Base-by-base conservation (phyloP, 2,329 filamentous ascomycete genomes). In the Diaporthe caulivora region DNA sequence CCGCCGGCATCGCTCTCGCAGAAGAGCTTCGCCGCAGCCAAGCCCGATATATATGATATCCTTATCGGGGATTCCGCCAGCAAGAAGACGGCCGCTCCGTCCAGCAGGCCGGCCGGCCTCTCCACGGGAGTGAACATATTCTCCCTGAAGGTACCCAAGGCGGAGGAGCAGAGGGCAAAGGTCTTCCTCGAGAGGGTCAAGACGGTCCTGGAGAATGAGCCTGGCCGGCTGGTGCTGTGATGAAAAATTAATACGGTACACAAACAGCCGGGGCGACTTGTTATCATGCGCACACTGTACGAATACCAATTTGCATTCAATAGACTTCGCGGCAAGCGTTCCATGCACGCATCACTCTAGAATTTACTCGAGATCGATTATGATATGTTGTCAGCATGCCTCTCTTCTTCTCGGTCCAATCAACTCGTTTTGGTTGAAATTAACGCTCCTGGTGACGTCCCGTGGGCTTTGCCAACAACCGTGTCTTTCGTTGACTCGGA, bases 101-200 rank as follows among this genome's bases (percentile, higher is more conserved):
- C 78, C 53, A 78, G 86, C 29, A 80, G 84, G 31, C 84, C 87
- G 4, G 86, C 87, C 7, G 79, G 89, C 17, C 87, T 74, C 51
- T 72, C 87, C 9, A 85, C 86, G 3, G 89, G 92, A 18, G 85
- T 90, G 71, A 97, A 97, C 81, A 86, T 95, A 0, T 97, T 98
- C 81, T 96, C 91, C 78, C 85, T 99, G 68, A 92, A 87, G 37
- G 95, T 97, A 26, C 91, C 93, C 51, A 91, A 90, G 83, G 90
- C 90, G 11, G 97, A 99, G 82, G 93, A 95, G 88, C 90, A 92
- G 85, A 89, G 95, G 78, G 97, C 94, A 18, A 88, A 90, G 79
- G 87, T 92, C 15, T 99, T 98, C 85, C 83, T 99, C 76, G 93
- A 96, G 84, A 91, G 94, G 78, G 90, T 98, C 80, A 98, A 98